Percentiles rank a stretch among this genome's conserved stretches.
Conservation (phyloP, 805 yeast genomes). For the Saccharomycopsis sp. region DNA sequence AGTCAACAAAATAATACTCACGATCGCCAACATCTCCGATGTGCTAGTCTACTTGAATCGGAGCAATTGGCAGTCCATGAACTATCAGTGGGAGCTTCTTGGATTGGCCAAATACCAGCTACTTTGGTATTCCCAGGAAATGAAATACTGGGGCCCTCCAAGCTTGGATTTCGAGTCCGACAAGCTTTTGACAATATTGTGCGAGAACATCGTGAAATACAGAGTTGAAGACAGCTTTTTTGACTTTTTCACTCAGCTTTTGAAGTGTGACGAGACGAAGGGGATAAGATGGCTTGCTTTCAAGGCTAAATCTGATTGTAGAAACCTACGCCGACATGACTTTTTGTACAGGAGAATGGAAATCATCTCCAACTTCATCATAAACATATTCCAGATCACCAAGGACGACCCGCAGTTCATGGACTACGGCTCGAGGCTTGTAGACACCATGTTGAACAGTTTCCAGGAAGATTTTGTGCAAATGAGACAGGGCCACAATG, state of each 20-base stretch:
- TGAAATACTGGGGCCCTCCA: conserved; percentile 5
- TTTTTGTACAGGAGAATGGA: neutral
- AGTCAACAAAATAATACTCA: conserved; percentile 1
- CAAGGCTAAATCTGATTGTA: neutral
- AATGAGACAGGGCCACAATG: neutral
- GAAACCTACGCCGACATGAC: neutral
- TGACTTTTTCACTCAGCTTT: conserved; percentile 1
- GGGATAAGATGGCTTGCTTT: neutral
- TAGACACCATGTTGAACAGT: conserved; percentile 4
- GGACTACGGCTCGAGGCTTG: neutral
- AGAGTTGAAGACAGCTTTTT: conserved; percentile 3
- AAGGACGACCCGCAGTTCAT: neutral
- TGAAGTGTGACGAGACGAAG: neutral
- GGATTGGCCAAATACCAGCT: conserved; percentile 6
- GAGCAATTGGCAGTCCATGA: conserved; percentile 17
- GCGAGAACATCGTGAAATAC: conserved; percentile 1
- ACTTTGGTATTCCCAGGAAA: conserved; percentile 13
- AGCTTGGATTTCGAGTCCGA: conserved; percentile 10
- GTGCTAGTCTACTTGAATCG: conserved; percentile 12
- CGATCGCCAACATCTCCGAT: conserved; percentile 11
- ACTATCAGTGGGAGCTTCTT: conserved; percentile 16
- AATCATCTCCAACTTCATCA: conserved; percentile 1
- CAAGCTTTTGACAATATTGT: conserved; percentile 10
- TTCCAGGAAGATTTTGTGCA: conserved; percentile 10
- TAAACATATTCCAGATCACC: neutral